A percentile compares a stretch with the other conserved stretches of the same genome.
Evolutionary conservation across 768 basidiomycete species (phyloP).

Genomic region (Fistulinella prunicolor): DNA sequence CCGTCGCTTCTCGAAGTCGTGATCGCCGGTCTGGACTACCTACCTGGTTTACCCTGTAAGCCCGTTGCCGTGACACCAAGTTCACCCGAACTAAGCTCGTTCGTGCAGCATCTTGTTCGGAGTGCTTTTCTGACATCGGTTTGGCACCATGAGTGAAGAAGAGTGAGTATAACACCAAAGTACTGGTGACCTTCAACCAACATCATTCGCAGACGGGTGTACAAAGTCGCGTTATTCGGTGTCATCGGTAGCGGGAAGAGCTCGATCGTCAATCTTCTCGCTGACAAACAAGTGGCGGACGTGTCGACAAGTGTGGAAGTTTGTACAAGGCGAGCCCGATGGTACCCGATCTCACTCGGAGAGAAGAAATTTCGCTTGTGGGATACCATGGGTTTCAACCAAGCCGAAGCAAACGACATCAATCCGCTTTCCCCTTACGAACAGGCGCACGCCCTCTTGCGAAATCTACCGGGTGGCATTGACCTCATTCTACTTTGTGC

Average conservation of each 20-base stretch:
- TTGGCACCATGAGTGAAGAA: constrained; percentile 5
- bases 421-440: constrained; percentile 23
- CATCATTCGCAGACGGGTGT: constrained; percentile 14
- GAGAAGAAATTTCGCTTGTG: constrained; percentile 26
- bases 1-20: background rate
- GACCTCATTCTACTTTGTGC: constrained; percentile 40
- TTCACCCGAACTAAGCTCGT: background rate
- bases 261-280: constrained; percentile 30
- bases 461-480: constrained; percentile 33
- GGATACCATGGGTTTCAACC: constrained; percentile 33
- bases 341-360: constrained; percentile 20
- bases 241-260: constrained; percentile 31
- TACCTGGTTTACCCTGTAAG: constrained; percentile 6
- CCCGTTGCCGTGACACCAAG: background rate
- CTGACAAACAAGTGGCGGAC: constrained; percentile 23
- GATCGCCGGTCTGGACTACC: background rate
- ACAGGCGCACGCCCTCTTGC: constrained; percentile 34
- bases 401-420: constrained; percentile 13
- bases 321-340: constrained; percentile 32
- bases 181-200: background rate
- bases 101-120: background rate
- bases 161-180: constrained; percentile 15
- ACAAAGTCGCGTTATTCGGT: constrained; percentile 28
- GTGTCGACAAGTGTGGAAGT: constrained; percentile 30
- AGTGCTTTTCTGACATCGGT: background rate